phyloP scores from a whole-genome alignment of 345 rosid genomes.

The Reutealis trisperma region DNA sequence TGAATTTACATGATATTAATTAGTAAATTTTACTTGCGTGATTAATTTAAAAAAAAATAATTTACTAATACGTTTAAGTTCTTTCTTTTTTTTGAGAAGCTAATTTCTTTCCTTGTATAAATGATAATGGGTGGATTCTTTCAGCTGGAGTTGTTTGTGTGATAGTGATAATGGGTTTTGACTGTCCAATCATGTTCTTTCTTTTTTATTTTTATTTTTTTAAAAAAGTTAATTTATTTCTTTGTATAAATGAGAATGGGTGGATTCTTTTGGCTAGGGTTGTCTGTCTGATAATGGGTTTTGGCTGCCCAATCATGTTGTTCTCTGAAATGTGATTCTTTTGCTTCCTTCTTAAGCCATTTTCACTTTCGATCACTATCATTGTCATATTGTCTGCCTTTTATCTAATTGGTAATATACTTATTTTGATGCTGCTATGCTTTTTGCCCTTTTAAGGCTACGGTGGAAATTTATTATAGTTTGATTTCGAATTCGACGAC shows the following conservation, averaged over 20 bases:
- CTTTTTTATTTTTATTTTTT: not conserved
- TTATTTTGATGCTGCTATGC: constrained; percentile 16
- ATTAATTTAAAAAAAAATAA: no score
- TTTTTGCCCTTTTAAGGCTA: constrained; percentile 8
- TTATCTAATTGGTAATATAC: constrained; percentile 40
- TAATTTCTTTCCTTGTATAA: no score
- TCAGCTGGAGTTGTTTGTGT: not conserved
- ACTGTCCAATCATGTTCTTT: constrained; percentile 44
- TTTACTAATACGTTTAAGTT: no score
- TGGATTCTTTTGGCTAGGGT: constrained; percentile 20
- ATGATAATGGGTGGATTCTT: constrained; percentile 22
- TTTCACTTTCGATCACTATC: constrained; percentile 41
- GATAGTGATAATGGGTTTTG: constrained; percentile 16
- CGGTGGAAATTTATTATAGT: no score
- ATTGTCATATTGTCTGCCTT: constrained; percentile 36
- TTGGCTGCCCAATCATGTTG: constrained; percentile 45
- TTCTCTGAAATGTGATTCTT: constrained; percentile 42
- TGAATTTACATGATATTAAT: no score
- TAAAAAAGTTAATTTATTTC: no score
- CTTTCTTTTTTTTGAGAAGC: no score
- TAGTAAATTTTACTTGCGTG: no score
- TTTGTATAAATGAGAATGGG: no score
- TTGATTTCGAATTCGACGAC: no score
- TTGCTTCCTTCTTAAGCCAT: constrained; percentile 77
- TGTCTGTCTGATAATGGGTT: constrained; percentile 19